Base-by-base conservation (phyloP, 2,329 filamentous ascomycete species). In the Neonectria hederae region DNA sequence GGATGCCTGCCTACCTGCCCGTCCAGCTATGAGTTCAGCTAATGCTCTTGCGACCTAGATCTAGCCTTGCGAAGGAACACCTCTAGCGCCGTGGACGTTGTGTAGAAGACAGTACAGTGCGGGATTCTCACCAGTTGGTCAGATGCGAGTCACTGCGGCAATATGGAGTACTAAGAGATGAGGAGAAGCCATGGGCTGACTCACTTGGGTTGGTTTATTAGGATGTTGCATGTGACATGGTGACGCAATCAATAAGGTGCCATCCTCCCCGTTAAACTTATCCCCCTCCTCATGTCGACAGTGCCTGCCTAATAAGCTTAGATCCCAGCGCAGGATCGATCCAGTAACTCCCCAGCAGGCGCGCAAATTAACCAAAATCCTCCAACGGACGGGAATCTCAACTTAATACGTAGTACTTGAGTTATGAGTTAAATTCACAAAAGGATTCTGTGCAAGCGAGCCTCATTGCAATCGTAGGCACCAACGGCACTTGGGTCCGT, bases 251-350 rank as follows among this genome's bases (percentile, higher is more conserved):
- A 63, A 40, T 53, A 51, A 59, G 13, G 30, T 49, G 35, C 59
- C 42, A 43, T 55, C 51, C 52, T 24, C 32, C 10, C 8, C 24
- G 54, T 13, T 19, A 43, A 51, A 43, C 58, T 64, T 59, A 55
- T 66, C 55, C 68, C 59, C 62, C 70, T 61, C 54, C 57, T 63
- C 56, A 22, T 13, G 51, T 30, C 28, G 30, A 32, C 17, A 26
- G 30, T 9, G 4, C 45, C 24, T 26, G 14, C 19, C 48, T 38
- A 26, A 69, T 38, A 26, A 69, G 42, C 67, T 69, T 53, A 40
- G 65, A 71, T 67, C 69, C 65, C 40, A 42, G 69, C 43, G 58
- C 43, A 45, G 22, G 35, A 38, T 62, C 48, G 35, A 61, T 45
- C 52, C 54, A n/a, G n/a, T n/a, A 54, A 40, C 26, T n/a, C 35